Conservation (phyloP, 176 grass and related monocot species). For the Poa pratensis region DNA sequence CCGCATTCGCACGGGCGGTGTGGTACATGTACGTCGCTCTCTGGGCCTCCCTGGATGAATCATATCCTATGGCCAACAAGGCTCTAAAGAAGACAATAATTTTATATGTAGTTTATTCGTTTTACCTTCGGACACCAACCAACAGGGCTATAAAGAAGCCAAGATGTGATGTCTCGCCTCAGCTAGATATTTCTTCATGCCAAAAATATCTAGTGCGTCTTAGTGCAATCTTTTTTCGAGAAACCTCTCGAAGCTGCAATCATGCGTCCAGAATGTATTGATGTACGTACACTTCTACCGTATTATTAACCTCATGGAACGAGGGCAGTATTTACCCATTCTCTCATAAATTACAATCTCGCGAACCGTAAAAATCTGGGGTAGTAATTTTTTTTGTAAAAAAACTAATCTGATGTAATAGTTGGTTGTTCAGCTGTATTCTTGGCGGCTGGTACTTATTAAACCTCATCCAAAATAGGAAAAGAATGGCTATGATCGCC, state of each 20-base stretch:
- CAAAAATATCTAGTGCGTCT: background rate
- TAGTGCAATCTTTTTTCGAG: background rate
- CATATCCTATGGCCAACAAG: conserved; percentile 2
- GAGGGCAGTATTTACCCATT: too few relatives aligned
- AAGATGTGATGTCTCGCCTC: background rate
- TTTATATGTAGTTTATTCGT: background rate
- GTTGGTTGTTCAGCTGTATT: too few relatives aligned
- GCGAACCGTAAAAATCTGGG: too few relatives aligned
- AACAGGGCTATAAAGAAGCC: background rate
- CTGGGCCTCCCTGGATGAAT: background rate
- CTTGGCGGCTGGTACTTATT: too few relatives aligned
- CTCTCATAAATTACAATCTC: too few relatives aligned
- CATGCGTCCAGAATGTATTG: too few relatives aligned
- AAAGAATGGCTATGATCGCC: background rate
- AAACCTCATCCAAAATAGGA: background rate
- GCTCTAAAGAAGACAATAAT: too few relatives aligned
- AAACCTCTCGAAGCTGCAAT: too few relatives aligned
- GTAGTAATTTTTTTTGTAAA: too few relatives aligned
- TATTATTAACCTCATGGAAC: too few relatives aligned
- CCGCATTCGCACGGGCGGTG: background rate
- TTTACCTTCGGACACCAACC: background rate
- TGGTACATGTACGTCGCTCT: background rate
- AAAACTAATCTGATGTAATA: too few relatives aligned
- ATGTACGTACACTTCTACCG: too few relatives aligned
- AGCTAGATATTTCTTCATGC: background rate